Conservation (phyloP, 163 green algal genomes). For the Chlamydomonas reinhardtii region DNA sequence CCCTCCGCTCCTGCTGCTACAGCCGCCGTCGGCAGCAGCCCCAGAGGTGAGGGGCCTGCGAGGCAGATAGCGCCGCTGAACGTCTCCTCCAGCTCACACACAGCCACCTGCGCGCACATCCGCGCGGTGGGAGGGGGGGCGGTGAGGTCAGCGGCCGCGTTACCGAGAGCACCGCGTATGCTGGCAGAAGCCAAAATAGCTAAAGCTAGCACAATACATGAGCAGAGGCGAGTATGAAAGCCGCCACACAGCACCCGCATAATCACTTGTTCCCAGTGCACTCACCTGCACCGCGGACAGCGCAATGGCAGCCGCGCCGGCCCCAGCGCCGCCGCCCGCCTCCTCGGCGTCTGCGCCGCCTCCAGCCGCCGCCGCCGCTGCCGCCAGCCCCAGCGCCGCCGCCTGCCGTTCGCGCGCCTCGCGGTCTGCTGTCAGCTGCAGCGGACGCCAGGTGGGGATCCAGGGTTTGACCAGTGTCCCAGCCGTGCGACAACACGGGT, state of each 20-base stretch:
- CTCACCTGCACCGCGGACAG: constrained; percentile 8
- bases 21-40: no score
- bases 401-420: constrained; percentile 10
- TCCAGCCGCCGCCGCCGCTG: neutral
- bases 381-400: neutral
- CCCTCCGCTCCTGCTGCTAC: no score
- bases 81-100: constrained; percentile 50
- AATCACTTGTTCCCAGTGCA: no score
- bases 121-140: no score
- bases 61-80: constrained; percentile 39
- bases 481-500: no score
- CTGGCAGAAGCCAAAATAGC: no score
- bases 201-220: no score
- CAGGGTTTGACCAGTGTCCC: no score
- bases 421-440: neutral
- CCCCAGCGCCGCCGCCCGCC: neutral
- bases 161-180: no score
- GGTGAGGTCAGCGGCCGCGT: no score
- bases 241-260: no score
- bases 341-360: neutral
- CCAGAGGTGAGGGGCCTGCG: neutral
- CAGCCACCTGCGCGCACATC: constrained; percentile 7
- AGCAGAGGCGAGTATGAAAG: no score
- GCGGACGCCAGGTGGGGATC: neutral
- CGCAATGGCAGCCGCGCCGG: neutral